Conservation (phyloP, 305 asterid genomes). For the Withania somnifera region DNA sequence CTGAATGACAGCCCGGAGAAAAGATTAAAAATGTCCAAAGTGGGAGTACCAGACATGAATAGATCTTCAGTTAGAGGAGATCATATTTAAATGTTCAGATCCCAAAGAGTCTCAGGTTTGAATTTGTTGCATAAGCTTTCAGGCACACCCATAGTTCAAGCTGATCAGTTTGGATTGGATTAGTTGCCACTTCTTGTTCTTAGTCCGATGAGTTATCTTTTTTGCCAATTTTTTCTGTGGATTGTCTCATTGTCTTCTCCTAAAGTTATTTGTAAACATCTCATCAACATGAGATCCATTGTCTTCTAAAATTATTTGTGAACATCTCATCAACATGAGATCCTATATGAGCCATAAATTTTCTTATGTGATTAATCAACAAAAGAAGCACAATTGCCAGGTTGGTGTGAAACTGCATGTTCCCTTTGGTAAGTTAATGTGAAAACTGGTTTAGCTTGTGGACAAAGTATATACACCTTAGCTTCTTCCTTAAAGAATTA, state of each 20-base stretch:
- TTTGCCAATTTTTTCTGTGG: neutral
- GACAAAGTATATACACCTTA: neutral
- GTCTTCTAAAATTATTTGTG: too few species aligned
- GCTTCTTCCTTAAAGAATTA: neutral
- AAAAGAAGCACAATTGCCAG: neutral
- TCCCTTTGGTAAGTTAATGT: neutral
- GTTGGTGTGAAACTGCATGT: neutral
- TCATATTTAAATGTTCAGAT: conserved; percentile 71
- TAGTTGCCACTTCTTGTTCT: neutral
- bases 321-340: neutral
- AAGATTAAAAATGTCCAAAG: conserved; percentile 40
- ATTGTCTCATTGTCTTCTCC: neutral
- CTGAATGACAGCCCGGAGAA: conserved; percentile 88
- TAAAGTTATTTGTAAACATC: neutral
- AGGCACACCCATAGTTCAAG: neutral
- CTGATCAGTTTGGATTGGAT: neutral
- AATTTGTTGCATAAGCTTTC: neutral
- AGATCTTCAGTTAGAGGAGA: conserved; percentile 74
- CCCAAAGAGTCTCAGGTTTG: conserved; percentile 73
- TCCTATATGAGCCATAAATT: neutral
- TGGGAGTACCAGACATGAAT: conserved; percentile 86
- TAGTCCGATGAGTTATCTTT: neutral
- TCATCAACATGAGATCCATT: neutral
- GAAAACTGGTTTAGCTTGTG: neutral
- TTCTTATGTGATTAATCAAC: neutral